Conservation (phyloP, 805 yeast species). For the Danielia reshetovae region DNA sequence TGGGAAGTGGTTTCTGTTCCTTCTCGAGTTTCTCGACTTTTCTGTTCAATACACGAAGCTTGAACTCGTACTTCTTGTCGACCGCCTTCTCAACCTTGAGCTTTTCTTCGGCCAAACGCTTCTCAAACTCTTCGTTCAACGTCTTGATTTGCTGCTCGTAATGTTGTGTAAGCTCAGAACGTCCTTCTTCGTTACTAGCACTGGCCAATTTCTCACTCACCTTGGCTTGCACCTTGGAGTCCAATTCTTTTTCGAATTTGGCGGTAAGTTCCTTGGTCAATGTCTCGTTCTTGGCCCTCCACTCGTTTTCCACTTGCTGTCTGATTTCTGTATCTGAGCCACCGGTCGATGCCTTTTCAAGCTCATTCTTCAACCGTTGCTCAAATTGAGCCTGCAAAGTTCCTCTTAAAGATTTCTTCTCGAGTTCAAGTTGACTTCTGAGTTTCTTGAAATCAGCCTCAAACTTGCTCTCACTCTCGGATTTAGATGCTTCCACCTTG, state of each 20-base stretch:
- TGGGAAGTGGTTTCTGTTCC: neutral
- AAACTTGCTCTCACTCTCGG: conserved; percentile 9
- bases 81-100: conserved; percentile 46
- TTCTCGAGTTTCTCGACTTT: conserved; percentile 49
- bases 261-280: conserved; percentile 19
- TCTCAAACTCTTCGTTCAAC: conserved; percentile 21
- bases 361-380: conserved; percentile 24
- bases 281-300: conserved; percentile 17
- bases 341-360: conserved; percentile 24
- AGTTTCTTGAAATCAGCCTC: conserved; percentile 9
- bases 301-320: conserved; percentile 24
- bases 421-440: conserved; percentile 16
- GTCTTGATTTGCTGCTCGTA: conserved; percentile 18
- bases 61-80: conserved; percentile 56
- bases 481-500: neutral
- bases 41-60: conserved; percentile 50
- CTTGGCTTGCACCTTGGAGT: conserved; percentile 6
- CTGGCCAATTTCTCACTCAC: conserved; percentile 17
- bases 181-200: conserved; percentile 10
- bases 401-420: conserved; percentile 14
- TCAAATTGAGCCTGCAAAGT: conserved; percentile 20
- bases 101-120: conserved; percentile 16
- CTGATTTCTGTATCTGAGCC: conserved; percentile 12
- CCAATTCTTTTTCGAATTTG: conserved; percentile 35
- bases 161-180: conserved; percentile 13